Percentiles rank a stretch among this genome's conserved stretches.
phyloP scores from a whole-genome alignment of 495 filamentous ascomycete species.

The Podospora didyma region DNA sequence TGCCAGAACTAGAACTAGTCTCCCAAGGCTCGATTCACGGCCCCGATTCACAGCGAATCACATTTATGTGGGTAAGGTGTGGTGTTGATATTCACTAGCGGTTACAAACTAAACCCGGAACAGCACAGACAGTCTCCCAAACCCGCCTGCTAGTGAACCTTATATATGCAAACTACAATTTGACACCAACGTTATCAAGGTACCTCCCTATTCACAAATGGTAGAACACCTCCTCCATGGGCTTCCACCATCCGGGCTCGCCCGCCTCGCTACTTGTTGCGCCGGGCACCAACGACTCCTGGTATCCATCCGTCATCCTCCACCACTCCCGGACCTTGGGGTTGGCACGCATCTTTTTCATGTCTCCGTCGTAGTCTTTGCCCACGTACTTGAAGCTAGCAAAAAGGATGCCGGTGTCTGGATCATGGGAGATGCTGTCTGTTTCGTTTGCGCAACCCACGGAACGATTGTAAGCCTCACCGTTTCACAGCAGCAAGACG shows the following conservation, averaged over 20 bases:
- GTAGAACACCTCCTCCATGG: slow-evolving; percentile 69
- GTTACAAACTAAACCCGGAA: too few relatives aligned
- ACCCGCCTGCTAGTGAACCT: background rate
- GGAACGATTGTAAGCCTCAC: too few relatives aligned
- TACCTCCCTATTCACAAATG: slow-evolving; percentile 35
- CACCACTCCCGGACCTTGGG: slow-evolving; percentile 74
- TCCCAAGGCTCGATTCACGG: too few relatives aligned
- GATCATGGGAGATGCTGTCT: slow-evolving; percentile 73
- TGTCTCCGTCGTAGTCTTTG: slow-evolving; percentile 63
- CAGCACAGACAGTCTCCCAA: too few relatives aligned
- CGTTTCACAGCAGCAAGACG: background rate
- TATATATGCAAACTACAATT: slow-evolving; percentile 8
- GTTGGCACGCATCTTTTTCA: slow-evolving; percentile 66
- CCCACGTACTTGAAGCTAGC: slow-evolving; percentile 73
- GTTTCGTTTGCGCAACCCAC: too few relatives aligned
- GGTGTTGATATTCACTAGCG: too few relatives aligned
- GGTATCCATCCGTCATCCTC: slow-evolving; percentile 70
- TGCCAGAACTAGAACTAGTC: too few relatives aligned
- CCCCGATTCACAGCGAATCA: too few relatives aligned
- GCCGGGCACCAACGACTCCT: slow-evolving; percentile 58
- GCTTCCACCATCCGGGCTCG: slow-evolving; percentile 66
- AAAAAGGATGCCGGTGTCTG: slow-evolving; percentile 58
- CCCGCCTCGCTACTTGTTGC: slow-evolving; percentile 60
- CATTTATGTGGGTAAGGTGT: too few relatives aligned
- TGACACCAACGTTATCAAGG: background rate